A percentile compares a stretch with the other conserved stretches of the same genome.
Conservation (phyloP, 305 asterid genomes). For the Fraxinus angustifolia region DNA sequence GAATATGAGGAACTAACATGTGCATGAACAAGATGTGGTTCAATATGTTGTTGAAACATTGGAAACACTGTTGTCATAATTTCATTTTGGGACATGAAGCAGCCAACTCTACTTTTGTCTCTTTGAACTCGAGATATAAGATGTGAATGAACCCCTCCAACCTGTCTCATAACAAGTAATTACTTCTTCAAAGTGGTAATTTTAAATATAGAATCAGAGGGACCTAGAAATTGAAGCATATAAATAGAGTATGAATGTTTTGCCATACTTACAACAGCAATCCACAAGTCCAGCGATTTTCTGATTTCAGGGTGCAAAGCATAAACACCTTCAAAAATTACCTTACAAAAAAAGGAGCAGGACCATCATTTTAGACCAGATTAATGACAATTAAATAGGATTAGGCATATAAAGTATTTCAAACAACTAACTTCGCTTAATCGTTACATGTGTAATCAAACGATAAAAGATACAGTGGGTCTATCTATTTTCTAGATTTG, state of each 20-base stretch:
- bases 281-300: constrained; percentile 86
- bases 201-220: constrained; percentile 9
- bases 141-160: constrained; percentile 99
- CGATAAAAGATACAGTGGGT: background rate
- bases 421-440: background rate
- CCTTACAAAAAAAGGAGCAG: constrained; percentile 44
- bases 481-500: background rate
- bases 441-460: background rate
- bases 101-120: constrained; percentile 88
- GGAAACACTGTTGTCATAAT: constrained; percentile 95
- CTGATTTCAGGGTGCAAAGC: constrained; percentile 97
- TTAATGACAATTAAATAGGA: background rate
- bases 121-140: constrained; percentile 96
- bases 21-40: constrained; percentile 99
- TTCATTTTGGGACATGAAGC: constrained; percentile 88
- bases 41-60: constrained; percentile 96
- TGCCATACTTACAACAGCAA: constrained; percentile 86
- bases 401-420: background rate
- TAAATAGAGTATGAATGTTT: constrained; percentile 1
- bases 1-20: constrained; percentile 57
- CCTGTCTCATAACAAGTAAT: constrained; percentile 52
- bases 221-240: constrained; percentile 18
- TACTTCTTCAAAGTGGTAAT: constrained; percentile 22
- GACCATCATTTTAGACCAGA: constrained; percentile 1
- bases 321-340: constrained; percentile 96